Evolutionary conservation across 768 basidiomycete species (phyloP), one percentile per base, ranked within the genome.

Genomic region (Boletus patriciae): DNA sequence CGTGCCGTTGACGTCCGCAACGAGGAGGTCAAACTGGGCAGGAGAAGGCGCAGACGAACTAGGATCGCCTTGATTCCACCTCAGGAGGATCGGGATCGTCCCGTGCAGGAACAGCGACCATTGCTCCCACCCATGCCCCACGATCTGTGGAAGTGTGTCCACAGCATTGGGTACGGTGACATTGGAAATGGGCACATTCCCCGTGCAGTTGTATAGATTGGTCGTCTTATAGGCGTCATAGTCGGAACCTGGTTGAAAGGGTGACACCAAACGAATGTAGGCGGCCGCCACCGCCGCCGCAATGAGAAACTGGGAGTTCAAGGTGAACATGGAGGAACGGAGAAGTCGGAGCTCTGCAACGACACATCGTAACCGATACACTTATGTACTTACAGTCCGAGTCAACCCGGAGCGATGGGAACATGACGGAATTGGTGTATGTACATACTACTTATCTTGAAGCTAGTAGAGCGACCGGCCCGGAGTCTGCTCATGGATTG

Each of bases 171-270:
- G 34, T 6, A 41, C 50, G 11, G 63, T 64, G 25, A 64, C 51
- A n/a, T 60, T 64, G 54, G 63, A 63, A 4, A 38, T 10, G 3
- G 34, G 36, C 10, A 50, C 37, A 16, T 38, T 27, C 4, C 62
- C 62, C 13, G 62, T 57, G 44, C 62, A 62, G 41, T 64, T 59
- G 52, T 64, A 64, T n/a, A 64, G 48, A n/a, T 59, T 59, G 29
- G 48, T 43, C 15, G 62, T 59, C 23, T 50, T 50, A 33, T 51
- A 51, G 36, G 23, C 5, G 9, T 56, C 53, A 23, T 62, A 62
- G 49, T 62, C 59, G 10, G 62, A 42, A 16, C 59, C 59, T 23
- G 56, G 55, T 40, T 57, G 55, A 33, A 60, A 57, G 11, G 52
- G 43, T 8, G 43, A 54, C 11, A 10, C 56, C n/a, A 8, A 51